Evolutionary conservation across 2,329 filamentous ascomycete genomes (phyloP).

Genomic region (Berkeleyomyces basicola): DNA sequence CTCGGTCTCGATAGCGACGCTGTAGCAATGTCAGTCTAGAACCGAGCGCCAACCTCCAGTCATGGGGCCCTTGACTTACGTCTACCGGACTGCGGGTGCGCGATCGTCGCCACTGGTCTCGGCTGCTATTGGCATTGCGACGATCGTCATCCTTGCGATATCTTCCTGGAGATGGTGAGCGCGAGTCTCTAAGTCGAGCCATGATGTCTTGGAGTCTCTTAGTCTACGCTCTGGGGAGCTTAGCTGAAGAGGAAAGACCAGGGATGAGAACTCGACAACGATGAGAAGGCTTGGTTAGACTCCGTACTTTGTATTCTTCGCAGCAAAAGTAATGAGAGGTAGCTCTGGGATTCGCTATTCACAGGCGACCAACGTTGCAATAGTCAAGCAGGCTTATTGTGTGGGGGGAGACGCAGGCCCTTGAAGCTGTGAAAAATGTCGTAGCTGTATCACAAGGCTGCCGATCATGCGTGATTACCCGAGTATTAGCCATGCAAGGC

Average conservation of each 20-base stretch:
- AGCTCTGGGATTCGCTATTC: not conserved
- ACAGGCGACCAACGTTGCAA: not conserved
- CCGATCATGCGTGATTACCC: not conserved
- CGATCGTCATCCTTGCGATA: constrained; percentile 41
- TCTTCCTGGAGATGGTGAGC: constrained; percentile 58
- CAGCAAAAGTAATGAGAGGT: not conserved
- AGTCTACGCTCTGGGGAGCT: constrained; percentile 23
- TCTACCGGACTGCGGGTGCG: constrained; percentile 45
- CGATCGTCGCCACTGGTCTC: constrained; percentile 36
- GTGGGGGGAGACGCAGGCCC: not conserved
- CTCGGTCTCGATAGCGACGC: constrained; percentile 43
- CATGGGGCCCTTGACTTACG: constrained; percentile 28
- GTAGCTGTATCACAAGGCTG: constrained; percentile 5
- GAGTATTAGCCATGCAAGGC: not conserved
- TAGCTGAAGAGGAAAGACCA: constrained; percentile 22
- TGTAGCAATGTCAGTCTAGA: constrained; percentile 30
- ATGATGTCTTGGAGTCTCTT: constrained; percentile 23
- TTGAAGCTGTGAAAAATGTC: not conserved
- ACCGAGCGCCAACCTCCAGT: constrained; percentile 7
- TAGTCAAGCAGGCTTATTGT: not conserved
- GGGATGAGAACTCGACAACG: constrained; percentile 15
- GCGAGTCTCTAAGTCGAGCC: constrained; percentile 50
- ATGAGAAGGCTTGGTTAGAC: constrained; percentile 12
- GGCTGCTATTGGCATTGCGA: constrained; percentile 28
- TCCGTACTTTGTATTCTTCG: constrained; percentile 12